phyloP scores from a whole-genome alignment of 805 yeast species.

The Lipomyces spencermartinsiae region DNA sequence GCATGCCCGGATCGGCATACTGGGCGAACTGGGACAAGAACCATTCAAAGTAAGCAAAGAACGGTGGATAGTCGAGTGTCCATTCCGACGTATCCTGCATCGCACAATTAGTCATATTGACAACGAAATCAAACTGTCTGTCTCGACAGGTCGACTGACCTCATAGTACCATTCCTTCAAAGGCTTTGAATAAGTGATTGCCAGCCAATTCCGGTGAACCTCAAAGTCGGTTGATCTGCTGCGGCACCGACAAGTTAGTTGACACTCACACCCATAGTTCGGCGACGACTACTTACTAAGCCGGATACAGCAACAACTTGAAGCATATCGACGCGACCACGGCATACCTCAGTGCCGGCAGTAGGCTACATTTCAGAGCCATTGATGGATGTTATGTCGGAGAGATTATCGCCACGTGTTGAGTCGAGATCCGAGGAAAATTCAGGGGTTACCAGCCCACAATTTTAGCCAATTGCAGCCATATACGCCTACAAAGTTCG shows the following conservation, averaged over 20 bases:
- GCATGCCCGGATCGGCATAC: conserved; percentile 38
- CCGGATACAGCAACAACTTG: conserved; percentile 69
- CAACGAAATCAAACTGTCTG: not conserved
- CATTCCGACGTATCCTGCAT: conserved; percentile 68
- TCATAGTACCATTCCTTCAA: conserved; percentile 83
- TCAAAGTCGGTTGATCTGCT: conserved; percentile 87
- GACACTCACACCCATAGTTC: not conserved
- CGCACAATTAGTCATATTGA: not conserved
- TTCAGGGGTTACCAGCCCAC: not conserved
- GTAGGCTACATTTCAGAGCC: conserved; percentile 43
- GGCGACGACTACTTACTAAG: conserved; percentile 58
- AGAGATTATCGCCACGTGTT: not conserved
- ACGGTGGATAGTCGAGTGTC: conserved; percentile 98
- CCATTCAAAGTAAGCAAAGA: conserved; percentile 96
- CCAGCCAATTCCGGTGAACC: conserved; percentile 97
- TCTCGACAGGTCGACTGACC: conserved; percentile 7
- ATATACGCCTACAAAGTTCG: not conserved
- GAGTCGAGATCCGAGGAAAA: not conserved
- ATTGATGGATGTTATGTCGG: not conserved
- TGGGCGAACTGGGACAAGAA: conserved; percentile 58
- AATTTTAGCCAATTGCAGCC: not conserved
- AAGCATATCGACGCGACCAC: conserved; percentile 68
- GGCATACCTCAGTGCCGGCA: conserved; percentile 60
- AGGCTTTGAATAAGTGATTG: conserved; percentile 81
- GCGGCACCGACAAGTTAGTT: not conserved